Percentiles rank a stretch among this genome's conserved stretches.
Evolutionary conservation across 2,329 filamentous ascomycete species (phyloP).

Genomic region (Fusarium incarnatum): DNA sequence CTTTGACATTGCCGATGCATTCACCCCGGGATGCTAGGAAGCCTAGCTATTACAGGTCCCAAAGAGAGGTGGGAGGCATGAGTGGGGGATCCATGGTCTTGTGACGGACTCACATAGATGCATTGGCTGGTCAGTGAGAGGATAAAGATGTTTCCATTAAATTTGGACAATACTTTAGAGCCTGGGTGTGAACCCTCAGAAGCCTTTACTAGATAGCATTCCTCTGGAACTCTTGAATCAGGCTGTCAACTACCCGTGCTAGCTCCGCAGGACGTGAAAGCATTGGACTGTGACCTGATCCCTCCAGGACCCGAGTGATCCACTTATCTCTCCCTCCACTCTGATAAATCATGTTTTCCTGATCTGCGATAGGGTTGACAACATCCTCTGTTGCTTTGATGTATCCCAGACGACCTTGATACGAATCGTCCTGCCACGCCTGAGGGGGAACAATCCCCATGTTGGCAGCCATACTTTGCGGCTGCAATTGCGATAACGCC

Average conservation of each 20-base stretch:
- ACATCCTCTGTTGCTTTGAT: background rate
- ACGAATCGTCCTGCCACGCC: background rate
- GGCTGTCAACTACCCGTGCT: background rate
- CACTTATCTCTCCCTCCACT: background rate
- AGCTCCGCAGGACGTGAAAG: background rate
- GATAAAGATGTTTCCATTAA: too few relatives aligned
- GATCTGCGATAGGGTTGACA: background rate
- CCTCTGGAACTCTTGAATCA: background rate
- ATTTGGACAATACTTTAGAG: too few relatives aligned
- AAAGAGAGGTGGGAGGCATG: too few relatives aligned
- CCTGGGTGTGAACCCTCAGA: too few relatives aligned
- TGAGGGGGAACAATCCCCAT: background rate
- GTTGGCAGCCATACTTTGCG: background rate
- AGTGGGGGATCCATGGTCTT: too few relatives aligned
- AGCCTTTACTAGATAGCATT: background rate
- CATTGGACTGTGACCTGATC: background rate
- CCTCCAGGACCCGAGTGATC: background rate
- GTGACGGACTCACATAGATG: too few relatives aligned
- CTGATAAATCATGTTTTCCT: background rate
- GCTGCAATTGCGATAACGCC: fast-evolving
- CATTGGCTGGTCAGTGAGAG: too few relatives aligned
- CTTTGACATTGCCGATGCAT: too few relatives aligned
- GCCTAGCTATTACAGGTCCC: too few relatives aligned
- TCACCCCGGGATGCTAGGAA: too few relatives aligned
- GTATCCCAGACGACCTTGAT: background rate